A percentile compares a stretch with the other conserved stretches of the same genome.
phyloP scores from a whole-genome alignment of 108 stramenopile species.

The Aurantiochytrium sp. region DNA sequence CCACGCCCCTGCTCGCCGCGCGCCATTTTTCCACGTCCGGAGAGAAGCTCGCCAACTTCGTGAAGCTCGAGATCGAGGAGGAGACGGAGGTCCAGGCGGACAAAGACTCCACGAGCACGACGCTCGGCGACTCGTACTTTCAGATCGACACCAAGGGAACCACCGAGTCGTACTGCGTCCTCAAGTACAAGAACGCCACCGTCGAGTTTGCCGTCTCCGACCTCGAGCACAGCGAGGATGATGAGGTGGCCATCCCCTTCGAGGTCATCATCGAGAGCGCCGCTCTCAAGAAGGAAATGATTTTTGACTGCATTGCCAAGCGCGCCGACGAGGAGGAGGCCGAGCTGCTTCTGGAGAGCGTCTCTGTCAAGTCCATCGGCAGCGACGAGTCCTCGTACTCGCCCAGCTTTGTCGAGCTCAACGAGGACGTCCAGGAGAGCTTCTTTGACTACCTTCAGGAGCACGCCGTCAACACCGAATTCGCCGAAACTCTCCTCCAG shows the following conservation, averaged over 20 bases:
- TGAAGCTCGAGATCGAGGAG: conserved; percentile 1
- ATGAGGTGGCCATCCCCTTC: background rate
- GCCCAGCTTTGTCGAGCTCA: conserved; percentile 5
- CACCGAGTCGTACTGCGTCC: background rate
- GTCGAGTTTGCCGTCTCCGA: background rate
- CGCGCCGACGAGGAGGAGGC: background rate
- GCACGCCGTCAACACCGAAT: conserved; percentile 3
- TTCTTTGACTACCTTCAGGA: conserved; percentile 31
- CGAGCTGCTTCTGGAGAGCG: conserved; percentile 5
- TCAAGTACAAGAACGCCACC: background rate
- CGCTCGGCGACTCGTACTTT: background rate
- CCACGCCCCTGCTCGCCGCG: background rate
- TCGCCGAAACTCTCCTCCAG: background rate
- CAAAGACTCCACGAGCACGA: background rate
- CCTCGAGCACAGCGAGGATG: conserved; percentile 9
- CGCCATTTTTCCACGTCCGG: background rate
- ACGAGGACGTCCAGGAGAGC: conserved; percentile 27
- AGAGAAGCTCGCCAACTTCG: background rate
- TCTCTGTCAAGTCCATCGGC: background rate
- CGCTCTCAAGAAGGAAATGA: background rate
- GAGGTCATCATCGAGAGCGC: conserved; percentile 11
- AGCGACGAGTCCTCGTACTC: background rate
- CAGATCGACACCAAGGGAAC: background rate
- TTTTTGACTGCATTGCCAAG: conserved; percentile 19
- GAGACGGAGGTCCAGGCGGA: background rate